Evolutionary conservation across 169 alveolate species (phyloP), one percentile per base, ranked within the genome.

Genomic region (Plasmodium gonderi): DNA sequence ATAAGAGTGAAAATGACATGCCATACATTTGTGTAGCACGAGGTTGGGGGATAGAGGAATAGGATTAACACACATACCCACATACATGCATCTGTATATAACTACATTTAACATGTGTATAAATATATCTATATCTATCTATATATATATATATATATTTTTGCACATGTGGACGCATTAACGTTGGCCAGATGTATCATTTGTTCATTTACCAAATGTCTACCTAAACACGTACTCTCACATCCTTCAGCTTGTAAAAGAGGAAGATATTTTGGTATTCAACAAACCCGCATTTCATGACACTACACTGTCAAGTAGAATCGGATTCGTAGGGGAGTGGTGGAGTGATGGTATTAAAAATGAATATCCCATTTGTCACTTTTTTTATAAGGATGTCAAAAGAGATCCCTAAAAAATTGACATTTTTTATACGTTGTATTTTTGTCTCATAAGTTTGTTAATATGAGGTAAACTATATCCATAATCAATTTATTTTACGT

Each of bases 271-370:
- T 75, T 33, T 77, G 33, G 69, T 75, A 12, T 87, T 87, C 68
- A 87, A 87, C 17, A 87, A 64, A 36, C 93, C 87, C 1, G 87
- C 69, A 8, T 87, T 87, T 31, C 93, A 87, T 45, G 93, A 87
- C 65, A 75, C 89, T 31, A n/a, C 87, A 17, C 20, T 87, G 64
- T 31, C 87, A 20, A 68, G 68, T 17, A 51, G 82, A 87, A 87
- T 87, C 17, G 87, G 90, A 36, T 87, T 51, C 45, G 93, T 87
- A 5, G 93, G 93, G 69, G 93, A 87, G 68, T 87, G 93, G 93
- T 87, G 93, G 93, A 77, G 79, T 49, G 90, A 87, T 20, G 93
- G 93, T 87, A 87, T 23, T 40, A 33, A 67, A 79, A 26, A 79
- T 26, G 45, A 68, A 81, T 12, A 12, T 3, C 36, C n/a, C 26